Evolutionary conservation across 2,329 filamentous ascomycete species (phyloP), one percentile per base, ranked within the genome.

Genomic region (Clathrospora elynae): DNA sequence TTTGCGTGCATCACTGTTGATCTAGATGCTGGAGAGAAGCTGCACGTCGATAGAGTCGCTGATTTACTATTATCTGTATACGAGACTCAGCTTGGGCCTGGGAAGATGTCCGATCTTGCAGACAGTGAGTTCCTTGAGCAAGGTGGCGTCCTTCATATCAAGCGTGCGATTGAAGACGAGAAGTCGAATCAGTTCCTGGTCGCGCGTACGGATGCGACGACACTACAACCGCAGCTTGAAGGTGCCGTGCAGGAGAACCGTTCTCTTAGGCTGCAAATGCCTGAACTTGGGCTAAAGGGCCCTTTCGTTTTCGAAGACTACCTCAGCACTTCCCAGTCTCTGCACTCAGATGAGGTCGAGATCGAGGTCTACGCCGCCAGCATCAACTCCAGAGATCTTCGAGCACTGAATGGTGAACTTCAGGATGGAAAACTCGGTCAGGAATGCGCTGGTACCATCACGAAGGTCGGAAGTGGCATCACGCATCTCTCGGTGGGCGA

Each of bases 361-460:
- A 59, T 72, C 14, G 45, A 61, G 22, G 55, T 66, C 25, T 66
- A 67, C 17, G 53, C 53, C 6, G 41, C 51, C n/a, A 50, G 40
- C 16, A 34, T 57, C 14, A 41, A 41, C 30, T 22, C 45, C 19
- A 33, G 31, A 16, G 54, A 57, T 36, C 17, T 57, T 11, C 33
- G 49, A 23, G 32, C 40, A 4, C 29, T 56, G 3, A 46, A 47
- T 17, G 70, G 69, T 5, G 64, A 71, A 24, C 18, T 68, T 11
- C 19, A 26, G 9, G 22, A 26, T 14, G 11, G 22, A 7, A 26
- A 23, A 12, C 5, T 45, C 12, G 55, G 53, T 11, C 11, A 49
- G 25, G 58, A 59, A 17, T 60, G 56, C 33, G 49, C 52, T n/a
- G 58, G 58, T 16, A 20, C 57, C 8, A 29, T 61, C 6, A 46